Conservation (phyloP, 345 rosid genomes). For the Euphorbia lathyris region DNA sequence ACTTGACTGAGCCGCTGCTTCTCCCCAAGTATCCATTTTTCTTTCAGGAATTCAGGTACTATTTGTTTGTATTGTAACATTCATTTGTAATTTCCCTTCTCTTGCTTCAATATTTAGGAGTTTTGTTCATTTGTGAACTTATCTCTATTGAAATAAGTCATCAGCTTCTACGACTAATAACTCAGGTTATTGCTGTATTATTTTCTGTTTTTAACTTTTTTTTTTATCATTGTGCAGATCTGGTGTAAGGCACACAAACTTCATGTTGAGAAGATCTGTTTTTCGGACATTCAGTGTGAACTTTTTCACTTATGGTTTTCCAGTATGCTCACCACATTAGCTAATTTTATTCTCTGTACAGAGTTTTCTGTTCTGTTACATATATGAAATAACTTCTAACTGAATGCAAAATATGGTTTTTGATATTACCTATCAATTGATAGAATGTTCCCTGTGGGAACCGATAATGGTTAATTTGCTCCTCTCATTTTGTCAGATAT, state of each 20-base stretch:
- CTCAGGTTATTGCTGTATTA: too few relatives aligned
- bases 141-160: background rate
- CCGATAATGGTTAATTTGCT: background rate
- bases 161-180: background rate
- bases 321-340: constrained; percentile 27
- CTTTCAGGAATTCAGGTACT: constrained; percentile 43
- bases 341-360: background rate
- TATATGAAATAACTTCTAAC: background rate
- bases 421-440: background rate
- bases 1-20: constrained; percentile 40
- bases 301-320: constrained; percentile 50
- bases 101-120: background rate
- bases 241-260: constrained; percentile 31
- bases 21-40: constrained; percentile 41
- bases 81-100: background rate
- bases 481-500: too few relatives aligned
- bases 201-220: background rate
- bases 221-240: constrained; percentile 27
- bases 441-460: background rate
- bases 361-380: background rate
- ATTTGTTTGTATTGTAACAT: background rate
- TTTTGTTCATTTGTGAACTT: background rate
- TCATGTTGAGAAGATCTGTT: constrained; percentile 33
- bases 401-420: background rate
- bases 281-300: constrained; percentile 45